Evolutionary conservation across 805 yeast species (phyloP), one percentile per base, ranked within the genome.

Genomic region (Candida insectalens): DNA sequence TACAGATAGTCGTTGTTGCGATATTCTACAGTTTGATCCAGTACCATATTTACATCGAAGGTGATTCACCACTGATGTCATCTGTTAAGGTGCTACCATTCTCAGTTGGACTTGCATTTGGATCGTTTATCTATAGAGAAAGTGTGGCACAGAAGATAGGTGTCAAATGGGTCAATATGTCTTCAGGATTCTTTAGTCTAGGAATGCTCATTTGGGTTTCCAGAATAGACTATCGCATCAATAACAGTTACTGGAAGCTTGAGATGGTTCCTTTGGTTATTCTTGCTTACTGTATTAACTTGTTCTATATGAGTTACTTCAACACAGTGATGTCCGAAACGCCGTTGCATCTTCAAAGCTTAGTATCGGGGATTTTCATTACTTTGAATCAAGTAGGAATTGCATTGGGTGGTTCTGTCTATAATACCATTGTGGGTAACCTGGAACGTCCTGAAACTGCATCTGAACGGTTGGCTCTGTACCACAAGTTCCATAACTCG

Each of bases 71-170:
- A 1, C 36, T 66, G 4, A 34, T 62, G 4, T 49, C 67, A 1
- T 60, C 63, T 1, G 45, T 62, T 3, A 65, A 62, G 36, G 36
- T 51, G 2, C 37, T 63, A 1, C 65, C 69, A 2, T 19, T 55
- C 15, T 35, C 59, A 3, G 39, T 57, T 9, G 65, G 62, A 3
- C 33, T 57, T 34, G 28, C 44, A 3, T 3, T 51, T 8, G 59
- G 60, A 4, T 43, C 62, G 8, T 6, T 44, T 3, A 9, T 53
- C 4, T 55, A 38, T 19, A 37, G 37, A 7, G 38, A 36, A 5
- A 12, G n/a, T 2, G 22, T 36, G 31, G 25, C 29, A 5, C 20
- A 28, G 3, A 42, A 34, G 14, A 17, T 47, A 38, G 65, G 41
- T 20, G 43, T 41, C 34, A 48, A 27, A 39, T 37, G 9, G 31